Conservation (phyloP, 331 rosid genomes). For the Acacia pycnantha region DNA sequence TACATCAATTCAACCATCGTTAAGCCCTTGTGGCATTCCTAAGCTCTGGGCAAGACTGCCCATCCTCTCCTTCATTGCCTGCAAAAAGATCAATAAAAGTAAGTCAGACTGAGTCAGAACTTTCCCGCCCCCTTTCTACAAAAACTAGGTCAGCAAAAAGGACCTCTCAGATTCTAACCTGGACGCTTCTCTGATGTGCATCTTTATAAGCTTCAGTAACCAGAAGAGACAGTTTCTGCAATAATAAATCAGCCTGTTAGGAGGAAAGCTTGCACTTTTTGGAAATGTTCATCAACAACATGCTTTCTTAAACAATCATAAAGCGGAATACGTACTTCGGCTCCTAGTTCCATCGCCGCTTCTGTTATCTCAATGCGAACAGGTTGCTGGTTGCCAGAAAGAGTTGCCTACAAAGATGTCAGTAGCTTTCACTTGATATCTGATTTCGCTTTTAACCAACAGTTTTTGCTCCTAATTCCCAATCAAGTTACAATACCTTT, state of each 20-base stretch:
- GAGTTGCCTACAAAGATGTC: slow-evolving; percentile 6
- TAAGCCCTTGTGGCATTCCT: slow-evolving; percentile 16
- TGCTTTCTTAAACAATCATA: neutral
- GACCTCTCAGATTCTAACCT: neutral
- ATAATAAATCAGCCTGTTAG: neutral
- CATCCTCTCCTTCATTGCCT: slow-evolving; percentile 22
- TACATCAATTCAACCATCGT: neutral
- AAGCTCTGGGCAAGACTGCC: slow-evolving; percentile 11
- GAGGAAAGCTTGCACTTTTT: neutral
- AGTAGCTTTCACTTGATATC: neutral
- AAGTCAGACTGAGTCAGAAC: neutral
- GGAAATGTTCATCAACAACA: neutral
- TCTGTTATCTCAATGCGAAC: slow-evolving; percentile 17
- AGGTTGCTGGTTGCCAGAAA: slow-evolving; percentile 14
- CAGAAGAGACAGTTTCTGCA: neutral
- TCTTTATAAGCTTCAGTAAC: slow-evolving; percentile 19
- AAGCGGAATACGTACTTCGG: neutral
- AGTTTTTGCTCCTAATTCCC: neutral
- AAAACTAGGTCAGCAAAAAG: neutral
- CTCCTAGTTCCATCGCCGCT: slow-evolving; percentile 13
- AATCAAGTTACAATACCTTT: neutral
- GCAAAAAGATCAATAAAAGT: neutral
- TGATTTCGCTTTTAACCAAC: neutral
- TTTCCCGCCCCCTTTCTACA: neutral
- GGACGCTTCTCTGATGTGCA: slow-evolving; percentile 10